A percentile compares a stretch with the other conserved stretches of the same genome.
Conservation (phyloP, 192 early-diverging fungal genomes). For the Linnemannia exigua region DNA sequence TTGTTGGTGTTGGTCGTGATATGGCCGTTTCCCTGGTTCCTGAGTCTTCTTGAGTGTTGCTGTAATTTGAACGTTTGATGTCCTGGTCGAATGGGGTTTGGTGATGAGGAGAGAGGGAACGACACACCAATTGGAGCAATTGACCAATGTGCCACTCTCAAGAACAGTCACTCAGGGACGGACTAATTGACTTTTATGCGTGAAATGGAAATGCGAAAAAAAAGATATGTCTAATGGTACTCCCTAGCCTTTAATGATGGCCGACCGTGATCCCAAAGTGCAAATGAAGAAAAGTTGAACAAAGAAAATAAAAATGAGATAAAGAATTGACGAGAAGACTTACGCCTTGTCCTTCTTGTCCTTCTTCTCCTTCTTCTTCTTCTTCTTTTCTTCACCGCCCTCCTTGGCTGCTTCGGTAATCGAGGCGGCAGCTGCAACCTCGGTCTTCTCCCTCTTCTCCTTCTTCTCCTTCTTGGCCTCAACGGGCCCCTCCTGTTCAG, state of each 20-base stretch:
- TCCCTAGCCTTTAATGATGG: not conserved
- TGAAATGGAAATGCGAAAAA: constrained; percentile 1
- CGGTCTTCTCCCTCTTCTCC: constrained; percentile 33
- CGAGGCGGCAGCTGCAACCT: not conserved
- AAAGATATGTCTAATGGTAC: too few relatives aligned
- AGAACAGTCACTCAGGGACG: not conserved
- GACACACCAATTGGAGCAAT: too few relatives aligned
- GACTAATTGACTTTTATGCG: not conserved
- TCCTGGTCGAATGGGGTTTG: not conserved
- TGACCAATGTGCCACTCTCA: not conserved
- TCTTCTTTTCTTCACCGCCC: not conserved
- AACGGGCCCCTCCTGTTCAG: constrained; percentile 15
- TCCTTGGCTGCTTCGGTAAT: not conserved
- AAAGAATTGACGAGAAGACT: not conserved
- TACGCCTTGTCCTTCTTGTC: constrained; percentile 13
- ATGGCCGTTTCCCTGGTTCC: not conserved
- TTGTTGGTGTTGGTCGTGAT: not conserved
- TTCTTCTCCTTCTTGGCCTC: constrained; percentile 44
- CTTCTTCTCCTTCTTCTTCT: constrained; percentile 23
- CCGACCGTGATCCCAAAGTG: not conserved
- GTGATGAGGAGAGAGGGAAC: not conserved
- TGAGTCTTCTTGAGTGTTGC: not conserved
- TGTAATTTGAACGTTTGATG: too few relatives aligned
- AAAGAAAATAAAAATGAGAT: not conserved
- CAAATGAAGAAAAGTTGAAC: not conserved